Percentiles rank a stretch among this genome's conserved stretches.
Evolutionary conservation across 441 rosid genomes (phyloP).

Genomic region (Pelargonium australe): DNA sequence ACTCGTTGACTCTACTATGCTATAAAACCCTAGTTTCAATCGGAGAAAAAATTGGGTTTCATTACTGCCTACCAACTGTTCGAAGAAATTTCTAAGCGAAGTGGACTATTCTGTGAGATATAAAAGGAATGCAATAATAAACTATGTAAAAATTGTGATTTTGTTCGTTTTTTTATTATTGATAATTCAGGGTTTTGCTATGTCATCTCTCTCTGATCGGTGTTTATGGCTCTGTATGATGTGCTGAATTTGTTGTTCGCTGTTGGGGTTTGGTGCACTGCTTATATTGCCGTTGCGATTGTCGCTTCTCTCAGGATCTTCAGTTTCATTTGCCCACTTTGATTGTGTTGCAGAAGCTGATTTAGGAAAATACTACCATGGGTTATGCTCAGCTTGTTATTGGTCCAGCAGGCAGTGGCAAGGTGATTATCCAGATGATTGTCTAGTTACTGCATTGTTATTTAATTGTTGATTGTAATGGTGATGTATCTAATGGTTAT

Average conservation of each 20-base stretch:
- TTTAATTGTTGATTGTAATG: neutral
- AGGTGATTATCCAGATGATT: slow-evolving; percentile 34
- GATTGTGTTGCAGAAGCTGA: slow-evolving; percentile 18
- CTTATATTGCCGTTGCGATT: slow-evolving; percentile 63
- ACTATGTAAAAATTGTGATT: neutral
- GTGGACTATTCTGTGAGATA: neutral
- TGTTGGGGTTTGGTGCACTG: slow-evolving; percentile 73
- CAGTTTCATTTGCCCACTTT: slow-evolving; percentile 35
- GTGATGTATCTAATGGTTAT: neutral
- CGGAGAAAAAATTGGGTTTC: neutral
- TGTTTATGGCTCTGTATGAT: slow-evolving; percentile 52
- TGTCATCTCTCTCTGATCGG: slow-evolving; percentile 18
- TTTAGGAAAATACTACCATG: slow-evolving; percentile 29
- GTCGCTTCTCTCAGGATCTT: slow-evolving; percentile 53
- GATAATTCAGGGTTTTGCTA: slow-evolving; percentile 27
- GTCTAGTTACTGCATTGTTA: neutral
- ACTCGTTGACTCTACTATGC: neutral
- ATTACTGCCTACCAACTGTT: neutral
- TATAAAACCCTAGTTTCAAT: slow-evolving; percentile 1
- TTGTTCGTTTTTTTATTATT: slow-evolving; percentile 5
- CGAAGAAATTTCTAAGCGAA: neutral
- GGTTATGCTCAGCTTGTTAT: slow-evolving; percentile 84
- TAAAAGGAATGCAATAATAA: neutral
- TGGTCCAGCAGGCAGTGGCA: slow-evolving; percentile 78
- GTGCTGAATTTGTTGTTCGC: slow-evolving; percentile 46